These are phyloP conservation scores for Solanum paucissectum DNA, from an alignment of 257 asterid species.

Conservation along the genomic window DNA sequence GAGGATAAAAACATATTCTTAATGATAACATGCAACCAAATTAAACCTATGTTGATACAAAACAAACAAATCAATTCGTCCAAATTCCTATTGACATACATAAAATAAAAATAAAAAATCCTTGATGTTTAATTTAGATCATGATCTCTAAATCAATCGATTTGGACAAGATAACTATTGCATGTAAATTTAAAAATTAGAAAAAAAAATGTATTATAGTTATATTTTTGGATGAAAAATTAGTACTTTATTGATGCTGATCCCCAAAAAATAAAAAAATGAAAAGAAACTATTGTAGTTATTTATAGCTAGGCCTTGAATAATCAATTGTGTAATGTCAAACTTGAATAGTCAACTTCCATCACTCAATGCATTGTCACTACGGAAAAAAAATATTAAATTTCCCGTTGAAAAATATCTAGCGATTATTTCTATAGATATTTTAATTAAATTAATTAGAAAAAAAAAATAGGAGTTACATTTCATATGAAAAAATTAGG, in stretches of 20 bases:
- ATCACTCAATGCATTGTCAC: background rate
- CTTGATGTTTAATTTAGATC: background rate
- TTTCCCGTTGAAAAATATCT: no score
- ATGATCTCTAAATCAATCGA: background rate
- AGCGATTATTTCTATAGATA: no score
- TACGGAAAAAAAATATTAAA: no score
- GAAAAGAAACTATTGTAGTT: background rate
- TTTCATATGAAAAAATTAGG: no score
- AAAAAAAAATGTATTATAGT: no score
- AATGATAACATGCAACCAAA: background rate
- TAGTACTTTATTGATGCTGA: background rate
- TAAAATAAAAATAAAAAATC: background rate
- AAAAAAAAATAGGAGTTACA: background rate
- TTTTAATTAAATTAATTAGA: no score
- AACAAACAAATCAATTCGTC: background rate
- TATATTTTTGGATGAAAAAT: no score
- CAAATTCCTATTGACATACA: background rate
- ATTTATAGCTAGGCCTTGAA: background rate
- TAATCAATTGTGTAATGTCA: background rate
- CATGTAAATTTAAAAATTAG: no score
- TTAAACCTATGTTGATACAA: background rate
- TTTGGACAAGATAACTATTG: background rate
- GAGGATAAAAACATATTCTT: background rate
- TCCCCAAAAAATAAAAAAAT: background rate
- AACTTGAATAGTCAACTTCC: background rate